A percentile compares a stretch with the other conserved stretches of the same genome.
Conservation (phyloP, 2,329 filamentous ascomycete genomes). For the Alternaria ethzedia region DNA sequence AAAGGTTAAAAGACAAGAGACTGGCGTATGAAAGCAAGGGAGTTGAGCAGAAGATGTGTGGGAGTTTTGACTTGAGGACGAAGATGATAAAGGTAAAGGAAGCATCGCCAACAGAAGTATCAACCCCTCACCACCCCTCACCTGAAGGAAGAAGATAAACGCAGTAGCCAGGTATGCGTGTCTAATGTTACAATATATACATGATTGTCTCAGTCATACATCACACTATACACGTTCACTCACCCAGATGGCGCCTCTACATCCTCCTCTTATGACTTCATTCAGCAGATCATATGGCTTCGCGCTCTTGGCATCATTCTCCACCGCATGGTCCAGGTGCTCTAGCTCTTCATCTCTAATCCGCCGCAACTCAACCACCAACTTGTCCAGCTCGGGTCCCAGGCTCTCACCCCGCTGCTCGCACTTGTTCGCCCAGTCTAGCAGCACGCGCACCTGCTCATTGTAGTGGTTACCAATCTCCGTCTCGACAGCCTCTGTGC, state of each 20-base stretch:
- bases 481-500: slow-evolving; percentile 97
- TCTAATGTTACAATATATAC: slow-evolving; percentile 6
- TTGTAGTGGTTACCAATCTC: slow-evolving; percentile 98
- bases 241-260: slow-evolving; percentile 90
- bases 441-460: slow-evolving; percentile 79
- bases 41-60: neutral
- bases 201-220: neutral
- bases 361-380: slow-evolving; percentile 76
- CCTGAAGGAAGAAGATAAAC: neutral
- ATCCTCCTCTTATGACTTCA: slow-evolving; percentile 86
- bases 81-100: neutral
- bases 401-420: slow-evolving; percentile 79
- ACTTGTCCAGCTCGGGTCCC: slow-evolving; percentile 74
- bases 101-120: neutral
- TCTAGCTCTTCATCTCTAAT: slow-evolving; percentile 97
- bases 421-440: slow-evolving; percentile 81
- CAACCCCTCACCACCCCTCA: neutral
- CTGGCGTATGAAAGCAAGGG: neutral
- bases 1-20: neutral
- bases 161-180: neutral
- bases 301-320: slow-evolving; percentile 90
- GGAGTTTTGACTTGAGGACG: neutral
- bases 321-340: slow-evolving; percentile 92
- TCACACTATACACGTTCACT: slow-evolving; percentile 65
- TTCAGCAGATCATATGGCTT: slow-evolving; percentile 89